These are phyloP conservation scores for Anthoceros angustus DNA, from an alignment of 225 moss, liverwort and hornwort genomes.

Conservation along the genomic window DNA sequence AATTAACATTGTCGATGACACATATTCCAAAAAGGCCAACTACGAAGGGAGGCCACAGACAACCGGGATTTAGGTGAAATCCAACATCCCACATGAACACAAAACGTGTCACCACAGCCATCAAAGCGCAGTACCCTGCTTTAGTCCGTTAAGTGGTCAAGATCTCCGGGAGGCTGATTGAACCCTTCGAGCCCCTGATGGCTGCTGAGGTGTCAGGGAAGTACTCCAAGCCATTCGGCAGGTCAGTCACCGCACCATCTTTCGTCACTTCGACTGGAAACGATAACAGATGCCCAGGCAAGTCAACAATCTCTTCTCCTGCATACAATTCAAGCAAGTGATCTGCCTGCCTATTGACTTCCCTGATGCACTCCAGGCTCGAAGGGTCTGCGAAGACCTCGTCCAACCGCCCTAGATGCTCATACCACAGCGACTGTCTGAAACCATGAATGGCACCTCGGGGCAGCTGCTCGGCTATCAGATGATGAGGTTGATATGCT, in stretches of 20 bases:
- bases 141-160: constrained; percentile 29
- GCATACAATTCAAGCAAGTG: constrained; percentile 35
- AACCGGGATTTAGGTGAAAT: too few species aligned
- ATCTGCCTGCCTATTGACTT: constrained; percentile 35
- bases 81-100: too few species aligned
- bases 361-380: constrained; percentile 30
- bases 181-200: constrained; percentile 23
- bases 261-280: constrained; percentile 38
- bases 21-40: too few species aligned
- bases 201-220: constrained; percentile 39
- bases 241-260: constrained; percentile 29
- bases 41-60: too few species aligned
- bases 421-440: constrained; percentile 67
- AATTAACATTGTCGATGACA: too few species aligned
- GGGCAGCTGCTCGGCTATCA: constrained; percentile 22
- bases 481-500: constrained; percentile 49
- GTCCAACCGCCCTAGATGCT: constrained; percentile 55
- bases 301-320: constrained; percentile 41
- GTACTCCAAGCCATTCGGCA: constrained; percentile 15
- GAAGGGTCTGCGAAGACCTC: constrained; percentile 47
- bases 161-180: constrained; percentile 16
- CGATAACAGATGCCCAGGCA: constrained; percentile 55
- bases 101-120: too few species aligned
- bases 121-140: background rate
- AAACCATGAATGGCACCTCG: constrained; percentile 68